Conservation (phyloP, 2,329 filamentous ascomycete genomes). For the Colletotrichum sp. region DNA sequence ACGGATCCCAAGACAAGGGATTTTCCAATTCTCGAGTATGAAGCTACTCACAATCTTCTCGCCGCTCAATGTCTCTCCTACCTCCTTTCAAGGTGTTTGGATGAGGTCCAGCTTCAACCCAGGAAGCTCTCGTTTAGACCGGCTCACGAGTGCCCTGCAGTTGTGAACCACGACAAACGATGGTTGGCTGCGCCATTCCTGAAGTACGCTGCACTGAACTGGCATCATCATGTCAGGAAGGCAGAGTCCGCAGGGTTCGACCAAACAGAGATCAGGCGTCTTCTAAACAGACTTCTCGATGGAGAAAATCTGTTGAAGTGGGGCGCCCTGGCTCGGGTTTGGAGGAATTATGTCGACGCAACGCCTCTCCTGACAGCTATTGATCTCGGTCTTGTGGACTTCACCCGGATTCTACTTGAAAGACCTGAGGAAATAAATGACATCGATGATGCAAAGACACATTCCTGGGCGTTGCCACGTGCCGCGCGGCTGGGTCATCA, state of each 20-base stretch:
- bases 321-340: neutral
- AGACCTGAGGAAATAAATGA: neutral
- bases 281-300: neutral
- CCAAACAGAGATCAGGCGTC: neutral
- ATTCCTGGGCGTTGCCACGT: neutral
- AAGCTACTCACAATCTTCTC: neutral
- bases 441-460: neutral
- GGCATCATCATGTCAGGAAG: neutral
- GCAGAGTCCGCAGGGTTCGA: neutral
- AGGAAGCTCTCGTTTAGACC: neutral
- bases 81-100: neutral
- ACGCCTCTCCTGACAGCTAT: neutral
- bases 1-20: neutral
- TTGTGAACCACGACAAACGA: neutral
- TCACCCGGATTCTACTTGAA: neutral
- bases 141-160: neutral
- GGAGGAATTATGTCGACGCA: neutral
- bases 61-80: neutral
- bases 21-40: neutral
- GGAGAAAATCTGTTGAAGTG: neutral
- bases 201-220: neutral
- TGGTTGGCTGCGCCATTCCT: neutral
- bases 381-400: neutral
- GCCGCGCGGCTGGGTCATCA: neutral
- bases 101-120: neutral